These are phyloP conservation scores for Collariella sp. DNA, from an alignment of 495 filamentous ascomycete genomes.

Conservation along the genomic window DNA sequence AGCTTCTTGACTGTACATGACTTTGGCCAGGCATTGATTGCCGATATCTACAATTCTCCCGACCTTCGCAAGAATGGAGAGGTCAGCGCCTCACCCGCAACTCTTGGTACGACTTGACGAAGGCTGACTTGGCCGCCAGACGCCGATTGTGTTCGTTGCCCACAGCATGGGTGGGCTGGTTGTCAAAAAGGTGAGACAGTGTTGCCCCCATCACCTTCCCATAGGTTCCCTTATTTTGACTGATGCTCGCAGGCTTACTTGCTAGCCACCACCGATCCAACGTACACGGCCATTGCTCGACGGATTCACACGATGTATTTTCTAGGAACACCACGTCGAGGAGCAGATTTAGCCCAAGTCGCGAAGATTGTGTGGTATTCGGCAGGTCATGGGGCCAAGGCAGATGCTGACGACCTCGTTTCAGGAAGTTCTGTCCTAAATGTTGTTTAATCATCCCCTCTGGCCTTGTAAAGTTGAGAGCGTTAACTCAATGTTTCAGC, in stretches of 20 bases:
- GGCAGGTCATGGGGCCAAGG: conserved; percentile 18
- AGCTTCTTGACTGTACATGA: conserved; percentile 21
- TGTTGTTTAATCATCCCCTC: too few species aligned
- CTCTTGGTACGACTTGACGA: not conserved
- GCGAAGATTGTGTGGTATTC: conserved; percentile 4
- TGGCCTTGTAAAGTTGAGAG: too few species aligned
- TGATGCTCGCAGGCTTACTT: conserved; percentile 19
- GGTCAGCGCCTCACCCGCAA: conserved; percentile 4
- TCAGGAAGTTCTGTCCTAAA: conserved; percentile 19
- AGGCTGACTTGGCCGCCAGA: conserved; percentile 1
- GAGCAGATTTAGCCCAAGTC: conserved; percentile 12
- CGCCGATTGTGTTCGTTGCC: conserved; percentile 23
- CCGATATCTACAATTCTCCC: conserved; percentile 15
- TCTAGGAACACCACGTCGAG: conserved; percentile 25
- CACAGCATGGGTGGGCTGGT: conserved; percentile 30
- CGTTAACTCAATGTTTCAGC: conserved; percentile 15
- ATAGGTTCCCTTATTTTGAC: not conserved
- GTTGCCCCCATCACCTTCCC: too few species aligned
- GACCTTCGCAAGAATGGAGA: conserved; percentile 15
- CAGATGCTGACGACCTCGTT: conserved; percentile 35
- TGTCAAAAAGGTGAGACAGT: conserved; percentile 20
- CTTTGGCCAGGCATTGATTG: conserved; percentile 22
- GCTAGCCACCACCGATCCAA: conserved; percentile 18
- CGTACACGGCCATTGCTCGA: conserved; percentile 12
- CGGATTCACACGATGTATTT: conserved; percentile 24